A percentile compares a stretch with the other conserved stretches of the same genome.
These are phyloP conservation scores for Penicillium decumbens DNA, from an alignment of 2,329 filamentous ascomycete genomes.

Conservation along the genomic window DNA sequence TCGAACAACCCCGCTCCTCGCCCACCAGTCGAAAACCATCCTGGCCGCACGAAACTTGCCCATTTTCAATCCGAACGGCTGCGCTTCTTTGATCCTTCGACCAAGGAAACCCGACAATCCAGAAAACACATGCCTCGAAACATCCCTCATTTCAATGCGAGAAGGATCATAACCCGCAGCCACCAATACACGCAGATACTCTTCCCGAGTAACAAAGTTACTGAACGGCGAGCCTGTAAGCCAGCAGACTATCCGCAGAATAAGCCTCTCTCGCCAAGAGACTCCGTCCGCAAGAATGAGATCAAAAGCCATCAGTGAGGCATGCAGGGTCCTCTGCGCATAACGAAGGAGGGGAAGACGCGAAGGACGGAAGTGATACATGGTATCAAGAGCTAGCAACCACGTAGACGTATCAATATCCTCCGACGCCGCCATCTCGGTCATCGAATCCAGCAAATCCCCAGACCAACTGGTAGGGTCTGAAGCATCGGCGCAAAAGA, in stretches of 20 bases:
- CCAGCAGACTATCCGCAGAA: conserved; percentile 44
- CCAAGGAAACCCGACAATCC: conserved; percentile 47
- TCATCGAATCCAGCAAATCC: conserved; percentile 21
- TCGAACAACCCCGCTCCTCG: conserved; percentile 33
- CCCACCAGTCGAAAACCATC: conserved; percentile 44
- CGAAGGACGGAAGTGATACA: conserved; percentile 56
- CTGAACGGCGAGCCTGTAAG: conserved; percentile 48
- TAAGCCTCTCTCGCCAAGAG: conserved; percentile 26
- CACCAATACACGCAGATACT: conserved; percentile 47
- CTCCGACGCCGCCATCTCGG: neutral
- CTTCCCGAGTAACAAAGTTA: conserved; percentile 47
- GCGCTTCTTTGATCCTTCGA: conserved; percentile 33
- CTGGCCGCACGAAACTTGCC: conserved; percentile 35
- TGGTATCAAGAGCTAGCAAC: conserved; percentile 53
- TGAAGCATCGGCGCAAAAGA: conserved; percentile 51
- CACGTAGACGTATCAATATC: conserved; percentile 34
- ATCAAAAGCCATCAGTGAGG: conserved; percentile 55
- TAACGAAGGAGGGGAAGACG: conserved; percentile 46
- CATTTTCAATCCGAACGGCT: conserved; percentile 35
- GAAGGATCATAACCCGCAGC: conserved; percentile 47
- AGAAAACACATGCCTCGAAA: conserved; percentile 52
- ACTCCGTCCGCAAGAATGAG: conserved; percentile 39
- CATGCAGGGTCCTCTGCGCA: conserved; percentile 40
- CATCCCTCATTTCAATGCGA: conserved; percentile 46
- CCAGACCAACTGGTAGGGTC: conserved; percentile 43